Percentiles rank a stretch among this genome's conserved stretches.
Conservation (phyloP, 2,329 filamentous ascomycete genomes). For the Sporothrix pallida region DNA sequence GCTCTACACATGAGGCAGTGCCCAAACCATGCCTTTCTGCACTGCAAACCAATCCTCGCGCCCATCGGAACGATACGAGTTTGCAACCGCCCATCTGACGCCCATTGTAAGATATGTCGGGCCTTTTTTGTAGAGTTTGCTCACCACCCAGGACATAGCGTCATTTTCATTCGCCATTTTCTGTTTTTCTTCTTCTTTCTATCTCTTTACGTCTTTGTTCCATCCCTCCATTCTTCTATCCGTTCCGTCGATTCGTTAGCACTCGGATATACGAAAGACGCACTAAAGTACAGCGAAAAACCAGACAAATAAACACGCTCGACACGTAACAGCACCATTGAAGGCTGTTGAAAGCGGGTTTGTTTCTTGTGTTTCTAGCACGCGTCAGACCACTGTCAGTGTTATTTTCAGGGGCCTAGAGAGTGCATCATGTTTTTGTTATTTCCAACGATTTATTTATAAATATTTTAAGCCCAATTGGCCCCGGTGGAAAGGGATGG, state of each 20-base stretch:
- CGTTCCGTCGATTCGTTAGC: background rate
- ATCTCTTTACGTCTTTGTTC: background rate
- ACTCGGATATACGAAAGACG: slow-evolving; percentile 13
- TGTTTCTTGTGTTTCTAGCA: background rate
- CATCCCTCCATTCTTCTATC: background rate
- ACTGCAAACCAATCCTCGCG: slow-evolving; percentile 7
- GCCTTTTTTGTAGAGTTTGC: slow-evolving; percentile 20
- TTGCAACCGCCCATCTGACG: slow-evolving; percentile 21
- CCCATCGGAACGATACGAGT: background rate
- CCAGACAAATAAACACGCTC: background rate
- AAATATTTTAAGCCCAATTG: background rate
- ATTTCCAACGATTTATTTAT: background rate
- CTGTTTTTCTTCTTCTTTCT: slow-evolving; percentile 8
- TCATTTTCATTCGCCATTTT: slow-evolving; percentile 14
- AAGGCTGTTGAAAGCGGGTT: background rate
- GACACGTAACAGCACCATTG: background rate
- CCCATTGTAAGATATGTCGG: slow-evolving; percentile 23
- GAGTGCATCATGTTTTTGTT: background rate
- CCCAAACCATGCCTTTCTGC: background rate
- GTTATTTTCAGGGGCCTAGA: slow-evolving; percentile 6
- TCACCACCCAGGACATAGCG: slow-evolving; percentile 17
- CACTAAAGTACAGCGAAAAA: background rate
- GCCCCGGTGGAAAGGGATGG: background rate
- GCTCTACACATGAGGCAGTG: background rate
- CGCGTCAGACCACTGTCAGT: background rate